Conservation (phyloP, 2,329 filamentous ascomycete species). For the Arachnomyces sp. region DNA sequence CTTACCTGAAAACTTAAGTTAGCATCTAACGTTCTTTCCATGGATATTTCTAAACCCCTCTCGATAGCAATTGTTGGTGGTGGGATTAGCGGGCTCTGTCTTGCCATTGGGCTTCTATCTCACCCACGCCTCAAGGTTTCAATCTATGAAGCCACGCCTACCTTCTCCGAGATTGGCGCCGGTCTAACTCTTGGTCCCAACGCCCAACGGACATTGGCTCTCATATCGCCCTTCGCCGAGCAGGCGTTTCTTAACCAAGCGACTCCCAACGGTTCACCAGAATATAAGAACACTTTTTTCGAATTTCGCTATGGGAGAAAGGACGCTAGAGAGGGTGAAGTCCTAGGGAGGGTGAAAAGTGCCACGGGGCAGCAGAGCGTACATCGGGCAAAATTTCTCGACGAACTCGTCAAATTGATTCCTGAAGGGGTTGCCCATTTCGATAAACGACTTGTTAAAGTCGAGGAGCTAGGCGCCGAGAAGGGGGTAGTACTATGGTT, state of each 20-base stretch:
- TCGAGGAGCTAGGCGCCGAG: constrained; percentile 6
- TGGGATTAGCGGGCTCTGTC: constrained; percentile 32
- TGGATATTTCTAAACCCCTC: too few species aligned
- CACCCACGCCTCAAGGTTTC: constrained; percentile 26
- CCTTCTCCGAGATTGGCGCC: constrained; percentile 30
- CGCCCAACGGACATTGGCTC: constrained; percentile 27
- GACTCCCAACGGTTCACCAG: too few species aligned
- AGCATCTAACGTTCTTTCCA: too few species aligned
- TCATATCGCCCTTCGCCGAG: constrained; percentile 21
- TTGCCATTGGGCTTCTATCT: constrained; percentile 30
- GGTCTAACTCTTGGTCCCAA: constrained; percentile 35
- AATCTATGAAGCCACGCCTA: constrained; percentile 30
- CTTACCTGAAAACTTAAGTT: too few species aligned
- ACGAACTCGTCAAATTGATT: constrained; percentile 5
- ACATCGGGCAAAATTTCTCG: constrained; percentile 4
- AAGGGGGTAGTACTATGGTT: constrained; percentile 15
- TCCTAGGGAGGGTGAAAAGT: constrained; percentile 26
- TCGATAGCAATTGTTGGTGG: constrained; percentile 33
- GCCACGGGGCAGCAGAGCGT: constrained; percentile 15
- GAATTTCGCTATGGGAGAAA: constrained; percentile 17
- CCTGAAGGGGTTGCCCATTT: constrained; percentile 25
- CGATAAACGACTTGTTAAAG: constrained; percentile 18
- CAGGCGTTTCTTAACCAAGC: constrained; percentile 4
- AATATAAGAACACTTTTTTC: too few species aligned
- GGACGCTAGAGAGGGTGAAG: constrained; percentile 22